Base-by-base conservation (phyloP, 768 basidiomycete genomes). In the Mycena galericulata region DNA sequence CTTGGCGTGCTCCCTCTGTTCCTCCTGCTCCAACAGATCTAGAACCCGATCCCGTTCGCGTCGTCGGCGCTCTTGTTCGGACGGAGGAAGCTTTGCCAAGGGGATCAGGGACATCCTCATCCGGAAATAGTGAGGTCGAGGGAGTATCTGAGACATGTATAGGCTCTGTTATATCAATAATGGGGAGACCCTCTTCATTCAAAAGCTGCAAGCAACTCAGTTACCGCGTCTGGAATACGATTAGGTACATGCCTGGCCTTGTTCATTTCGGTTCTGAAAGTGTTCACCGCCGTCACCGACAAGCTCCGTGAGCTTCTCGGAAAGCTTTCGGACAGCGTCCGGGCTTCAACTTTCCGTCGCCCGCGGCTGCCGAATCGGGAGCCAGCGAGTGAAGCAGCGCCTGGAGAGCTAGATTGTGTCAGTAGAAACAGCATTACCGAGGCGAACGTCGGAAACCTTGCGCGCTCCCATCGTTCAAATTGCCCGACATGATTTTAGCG, bases 111-210 rank as follows among this genome's bases (percentile, higher is more conserved):
- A 84, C 81, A 27, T 84, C 78, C 29, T 89, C 86, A 26, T 84
- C 80, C 40, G 75, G 59, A 22, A 77, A 58, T n/a, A 72, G 49
- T 10, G 74, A 58, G 32, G 74, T 47, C 12, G 72, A 60, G 1
- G 72, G 56, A 24, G 59, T 59, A n/a, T 72, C 70, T 29, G 65
- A 57, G 30, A 74, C 79, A 24, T 78, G 55, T 5, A 85, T 73
- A 45, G 88, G 88, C 74, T 95, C 93, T 32, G 85, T 86, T 63
- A 95, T 90, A 40, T 95, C 93, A 67, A 94, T 83, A 68, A 95
- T 90, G 14, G 93, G 93, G 41, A 92, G 85, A 4, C 92, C 92
- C 53, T 95, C 92, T 73, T 93, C 92, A 73, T 92, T 92, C 43
- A 91, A 72, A 58, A 90, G 82, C 92, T 94, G 67, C 40, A 32